A percentile compares a stretch with the other conserved stretches of the same genome.
phyloP scores from a whole-genome alignment of 78 protist genomes.

The Cyanophora paradoxa region DNA sequence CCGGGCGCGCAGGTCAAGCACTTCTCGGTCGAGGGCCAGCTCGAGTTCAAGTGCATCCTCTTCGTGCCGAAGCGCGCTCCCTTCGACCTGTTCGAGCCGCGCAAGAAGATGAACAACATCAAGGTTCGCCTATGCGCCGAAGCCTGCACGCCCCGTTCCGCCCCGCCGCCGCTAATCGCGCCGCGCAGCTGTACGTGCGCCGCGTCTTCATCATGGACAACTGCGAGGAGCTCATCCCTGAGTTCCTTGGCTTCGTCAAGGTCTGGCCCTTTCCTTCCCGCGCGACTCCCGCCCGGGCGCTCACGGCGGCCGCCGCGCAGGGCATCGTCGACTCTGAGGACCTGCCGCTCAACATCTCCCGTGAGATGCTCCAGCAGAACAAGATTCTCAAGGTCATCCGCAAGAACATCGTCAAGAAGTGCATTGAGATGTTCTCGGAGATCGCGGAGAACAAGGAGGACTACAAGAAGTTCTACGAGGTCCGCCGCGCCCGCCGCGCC shows the following conservation, averaged over 20 bases:
- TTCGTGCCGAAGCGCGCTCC: slow-evolving; percentile 98
- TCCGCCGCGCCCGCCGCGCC: no score
- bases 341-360: slow-evolving; percentile 98
- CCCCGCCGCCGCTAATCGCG: no score
- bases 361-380: slow-evolving; percentile 99
- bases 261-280: no score
- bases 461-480: slow-evolving; percentile 97
- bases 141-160: no score
- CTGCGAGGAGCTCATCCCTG: slow-evolving; percentile 98
- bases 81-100: slow-evolving; percentile 94
- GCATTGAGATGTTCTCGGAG: slow-evolving; percentile 93
- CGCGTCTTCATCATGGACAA: slow-evolving; percentile 99
- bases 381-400: slow-evolving; percentile 96
- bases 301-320: no score
- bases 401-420: slow-evolving; percentile 96
- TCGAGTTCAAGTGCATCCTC: slow-evolving; percentile 95
- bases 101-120: slow-evolving; percentile 97
- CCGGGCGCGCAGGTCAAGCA: no score
- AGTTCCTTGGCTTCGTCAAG: slow-evolving; percentile 92
- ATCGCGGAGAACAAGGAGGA: slow-evolving; percentile 94
- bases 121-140: no score
- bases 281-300: no score
- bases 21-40: slow-evolving; percentile 97
- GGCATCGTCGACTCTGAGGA: slow-evolving; percentile 99
- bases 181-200: slow-evolving; percentile 97